A percentile compares a stretch with the other conserved stretches of the same genome.
Evolutionary conservation across 768 basidiomycete genomes (phyloP).

Genomic region (Hemileccinum impolitum): DNA sequence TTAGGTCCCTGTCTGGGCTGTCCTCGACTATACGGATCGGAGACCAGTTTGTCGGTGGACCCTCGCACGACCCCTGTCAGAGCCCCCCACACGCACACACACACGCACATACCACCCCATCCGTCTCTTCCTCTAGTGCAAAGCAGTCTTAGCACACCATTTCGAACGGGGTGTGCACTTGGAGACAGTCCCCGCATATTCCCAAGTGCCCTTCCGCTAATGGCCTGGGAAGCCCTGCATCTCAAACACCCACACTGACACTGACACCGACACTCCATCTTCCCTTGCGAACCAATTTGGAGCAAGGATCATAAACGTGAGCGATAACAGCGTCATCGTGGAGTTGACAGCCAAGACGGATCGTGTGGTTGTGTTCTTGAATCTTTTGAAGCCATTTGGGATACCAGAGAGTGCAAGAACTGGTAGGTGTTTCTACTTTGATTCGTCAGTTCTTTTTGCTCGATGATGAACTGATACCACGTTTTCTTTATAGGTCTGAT

Average conservation of each 20-base stretch:
- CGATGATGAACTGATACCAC: no score
- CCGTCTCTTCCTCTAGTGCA: slow-evolving; percentile 33
- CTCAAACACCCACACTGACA: slow-evolving; percentile 87
- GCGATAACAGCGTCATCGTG: slow-evolving; percentile 91
- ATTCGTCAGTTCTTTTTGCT: background rate
- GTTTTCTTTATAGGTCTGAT: slow-evolving; percentile 68
- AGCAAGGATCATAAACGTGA: slow-evolving; percentile 90
- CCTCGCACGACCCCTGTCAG: slow-evolving; percentile 72
- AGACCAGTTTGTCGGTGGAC: slow-evolving; percentile 80
- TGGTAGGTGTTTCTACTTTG: slow-evolving; percentile 57
- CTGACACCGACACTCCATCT: slow-evolving; percentile 84
- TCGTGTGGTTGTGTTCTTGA: no score
- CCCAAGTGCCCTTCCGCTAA: slow-evolving; percentile 45
- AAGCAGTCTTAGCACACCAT: slow-evolving; percentile 68
- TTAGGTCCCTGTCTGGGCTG: no score
- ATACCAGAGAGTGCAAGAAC: slow-evolving; percentile 93
- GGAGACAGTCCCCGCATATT: slow-evolving; percentile 20
- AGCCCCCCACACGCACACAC: slow-evolving; percentile 21
- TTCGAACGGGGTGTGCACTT: slow-evolving; percentile 62
- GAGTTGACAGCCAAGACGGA: slow-evolving; percentile 92
- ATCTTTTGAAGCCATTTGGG: no score
- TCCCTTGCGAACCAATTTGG: slow-evolving; percentile 84
- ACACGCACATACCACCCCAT: no score
- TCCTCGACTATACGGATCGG: no score
- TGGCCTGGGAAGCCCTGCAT: slow-evolving; percentile 80